Conservation (phyloP, 106 monocot genomes). For the Narthecium ossifragum region DNA sequence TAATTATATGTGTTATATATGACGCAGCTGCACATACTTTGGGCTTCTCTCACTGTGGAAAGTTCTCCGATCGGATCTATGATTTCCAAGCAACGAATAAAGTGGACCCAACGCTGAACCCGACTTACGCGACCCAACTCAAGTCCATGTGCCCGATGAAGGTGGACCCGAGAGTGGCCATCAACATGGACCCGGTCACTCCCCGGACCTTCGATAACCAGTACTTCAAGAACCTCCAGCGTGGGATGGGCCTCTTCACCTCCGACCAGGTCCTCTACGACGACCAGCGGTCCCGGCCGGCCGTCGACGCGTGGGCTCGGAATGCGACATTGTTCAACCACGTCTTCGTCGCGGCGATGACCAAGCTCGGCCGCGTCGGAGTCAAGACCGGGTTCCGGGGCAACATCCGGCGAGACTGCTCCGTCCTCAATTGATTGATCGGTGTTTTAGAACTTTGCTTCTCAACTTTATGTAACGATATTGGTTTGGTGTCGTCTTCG, state of each 20-base stretch:
- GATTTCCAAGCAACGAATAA: conserved; percentile 17
- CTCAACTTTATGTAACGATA: too few relatives aligned
- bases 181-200: conserved; percentile 53
- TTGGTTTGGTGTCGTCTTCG: too few relatives aligned
- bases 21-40: conserved; percentile 48
- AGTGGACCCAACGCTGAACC: conserved; percentile 42
- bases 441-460: too few relatives aligned
- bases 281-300: conserved; percentile 30
- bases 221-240: conserved; percentile 63
- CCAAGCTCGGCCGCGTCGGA: conserved; percentile 51
- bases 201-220: conserved; percentile 61
- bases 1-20: background rate
- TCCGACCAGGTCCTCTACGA: conserved; percentile 54
- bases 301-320: conserved; percentile 29
- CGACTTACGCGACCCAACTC: conserved; percentile 34
- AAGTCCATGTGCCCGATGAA: conserved; percentile 26
- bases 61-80: conserved; percentile 51
- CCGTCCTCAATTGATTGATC: conserved; percentile 18
- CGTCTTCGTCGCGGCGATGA: conserved; percentile 36
- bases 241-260: conserved; percentile 52
- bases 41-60: conserved; percentile 59
- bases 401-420: conserved; percentile 37
- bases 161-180: conserved; percentile 32
- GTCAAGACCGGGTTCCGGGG: conserved; percentile 49
- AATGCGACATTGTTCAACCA: conserved; percentile 20